These are phyloP conservation scores for Tolypocladium sp. DNA, from an alignment of 2,329 filamentous ascomycete genomes.

Conservation along the genomic window DNA sequence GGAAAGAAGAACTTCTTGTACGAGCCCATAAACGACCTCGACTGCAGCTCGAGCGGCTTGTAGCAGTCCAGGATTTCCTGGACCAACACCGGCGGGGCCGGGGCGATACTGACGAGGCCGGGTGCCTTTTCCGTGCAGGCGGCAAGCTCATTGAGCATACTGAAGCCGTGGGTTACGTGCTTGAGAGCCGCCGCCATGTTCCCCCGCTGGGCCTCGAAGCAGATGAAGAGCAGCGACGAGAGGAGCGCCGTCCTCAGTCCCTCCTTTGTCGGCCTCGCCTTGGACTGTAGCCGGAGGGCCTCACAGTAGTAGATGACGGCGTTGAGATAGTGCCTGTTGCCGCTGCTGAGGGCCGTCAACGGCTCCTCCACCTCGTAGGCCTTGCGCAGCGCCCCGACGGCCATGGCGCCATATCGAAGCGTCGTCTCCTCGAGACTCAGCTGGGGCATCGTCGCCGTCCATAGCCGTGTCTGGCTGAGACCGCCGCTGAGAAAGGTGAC, in stretches of 20 bases:
- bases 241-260: conserved; percentile 28
- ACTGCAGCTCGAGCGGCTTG: conserved; percentile 27
- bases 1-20: conserved; percentile 25
- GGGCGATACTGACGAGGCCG: conserved; percentile 25
- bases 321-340: conserved; percentile 29
- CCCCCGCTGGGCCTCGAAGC: conserved; percentile 29
- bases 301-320: conserved; percentile 31
- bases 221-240: conserved; percentile 30
- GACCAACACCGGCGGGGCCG: conserved; percentile 24
- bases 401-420: conserved; percentile 29
- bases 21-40: conserved; percentile 27
- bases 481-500: conserved; percentile 25
- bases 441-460: conserved; percentile 31
- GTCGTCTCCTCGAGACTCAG: conserved; percentile 26
- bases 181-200: conserved; percentile 30
- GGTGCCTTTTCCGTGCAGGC: conserved; percentile 25
- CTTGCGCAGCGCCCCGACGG: conserved; percentile 28
- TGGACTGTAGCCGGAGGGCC: conserved; percentile 28
- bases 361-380: conserved; percentile 17
- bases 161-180: conserved; percentile 30
- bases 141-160: conserved; percentile 28
- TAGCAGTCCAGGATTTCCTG: conserved; percentile 30
- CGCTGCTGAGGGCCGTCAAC: conserved; percentile 9
- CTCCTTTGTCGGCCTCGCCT: conserved; percentile 24
- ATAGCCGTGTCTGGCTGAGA: conserved; percentile 22